Evolutionary conservation across 1,284 basidiomycete genomes (phyloP), one percentile per base, ranked within the genome.

Genomic region (Laetiporus sulphureus): DNA sequence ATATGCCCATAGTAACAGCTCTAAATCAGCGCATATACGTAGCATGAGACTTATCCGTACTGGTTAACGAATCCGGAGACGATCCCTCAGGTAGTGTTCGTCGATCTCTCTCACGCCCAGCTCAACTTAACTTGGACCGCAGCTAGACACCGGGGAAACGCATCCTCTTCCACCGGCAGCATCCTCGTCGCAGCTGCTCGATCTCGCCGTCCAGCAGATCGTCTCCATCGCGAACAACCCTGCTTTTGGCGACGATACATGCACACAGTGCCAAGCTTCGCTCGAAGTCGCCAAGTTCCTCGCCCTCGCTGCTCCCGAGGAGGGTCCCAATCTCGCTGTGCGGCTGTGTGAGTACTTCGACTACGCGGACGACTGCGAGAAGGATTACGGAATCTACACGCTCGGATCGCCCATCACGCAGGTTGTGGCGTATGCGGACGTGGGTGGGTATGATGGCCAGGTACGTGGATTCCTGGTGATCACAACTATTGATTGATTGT

Each of bases 271-370:
- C 60, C 71, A 75, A 46, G 70, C 77, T 5, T 64, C 70, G 3
- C 68, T 90, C 19, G 75, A 79, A 49, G 63, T 78, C 23, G 78
- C 71, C 47, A 87, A 89, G 58, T 76, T 82, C 52, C 66, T 87
- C 31, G 71, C 79, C 0, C 60, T 82, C 36, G 75, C 77, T n/a
- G 73, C 75, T 16, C 83, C 85, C 3, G 64, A 77, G 25, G 62
- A 79, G 48, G 78, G 80, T 2, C 74, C 85, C 2, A 64, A 59
- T 3, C 65, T 87, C 19, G 64, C 77, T 5, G 67, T 82, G 15
- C 64, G 68, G 4, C 59, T 86, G 25, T 90, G 86, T 65, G 65
- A 83, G 45, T 60, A 67, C 38, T 79, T 81, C 59, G 62, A 69
- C 38, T 72, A 79, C 56, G 68, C 35, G 21, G 27, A 63, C 20